Base-by-base conservation (phyloP, 2,329 filamentous ascomycete genomes). In the Fusarium sororula region DNA sequence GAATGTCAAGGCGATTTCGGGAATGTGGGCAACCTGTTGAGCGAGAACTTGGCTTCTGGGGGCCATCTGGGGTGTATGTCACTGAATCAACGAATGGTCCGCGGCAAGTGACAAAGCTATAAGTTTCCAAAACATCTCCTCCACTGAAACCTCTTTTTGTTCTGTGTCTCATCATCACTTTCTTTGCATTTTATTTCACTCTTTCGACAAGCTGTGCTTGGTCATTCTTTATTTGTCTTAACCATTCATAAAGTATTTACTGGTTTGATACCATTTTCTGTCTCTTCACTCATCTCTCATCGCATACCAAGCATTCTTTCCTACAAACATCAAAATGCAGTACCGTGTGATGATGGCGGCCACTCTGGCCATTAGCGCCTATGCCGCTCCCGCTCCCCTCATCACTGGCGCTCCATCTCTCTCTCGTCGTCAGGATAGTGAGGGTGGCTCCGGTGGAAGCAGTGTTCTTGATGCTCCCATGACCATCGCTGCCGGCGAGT, bases 161-260 rank as follows among this genome's bases (percentile, higher is more conserved):
- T 71, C 44, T 41, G 63, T 39, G 38, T 66, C 62, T 70, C 73
- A 69, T 48, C 68, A 77, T 67, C 66, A 71, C 68, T 66, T 64
- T 73, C 63, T 64, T 69, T 70, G 24, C 63, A 60, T 66, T 66
- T 53, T 42, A 24, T 24, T 68, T 72, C 76, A 68, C 57, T 76
- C 73, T 72, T 75, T 74, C 38, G 50, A 74, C 77, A 78, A 78
- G 77, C 76, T 72, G 77, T 42, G 75, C 77, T 78, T 78, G 66
- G 28, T 68, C 76, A 53, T 75, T 76, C 63, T 51, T 76, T 75
- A 63, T 17, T 47, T 50, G 51, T 55, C 61, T 61, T 58, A 51
- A 42, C 66, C 50, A 30, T 47, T 30, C 20, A 44, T 44, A 62
- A 66, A 71, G 54, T 68, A 53, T 68, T 70, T 66, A 70, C 69